Evolutionary conservation across 1,139 yeast genomes (phyloP), one percentile per base, ranked within the genome.

Genomic region (Hansenula lynferdii): DNA sequence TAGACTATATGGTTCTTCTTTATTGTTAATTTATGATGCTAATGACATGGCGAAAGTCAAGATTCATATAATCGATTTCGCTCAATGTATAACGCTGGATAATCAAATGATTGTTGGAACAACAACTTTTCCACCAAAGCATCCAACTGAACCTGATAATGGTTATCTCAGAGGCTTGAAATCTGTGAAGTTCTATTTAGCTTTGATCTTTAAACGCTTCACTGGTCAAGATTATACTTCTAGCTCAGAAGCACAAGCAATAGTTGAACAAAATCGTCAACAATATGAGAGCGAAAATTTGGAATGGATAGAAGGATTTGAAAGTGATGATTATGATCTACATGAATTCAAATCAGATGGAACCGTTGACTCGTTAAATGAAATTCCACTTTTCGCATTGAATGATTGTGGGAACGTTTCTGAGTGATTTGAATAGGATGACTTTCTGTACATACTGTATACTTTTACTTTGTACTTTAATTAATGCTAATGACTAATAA

Each of bases 21-120:
- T 94, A 41, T 67, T 94, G 47, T 69, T 94, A 49, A 86, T 92
- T 80, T 90, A 90, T 59, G 98, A 92, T 57, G 92, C 86, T 12
- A 62, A 55, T 3, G 57, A 61, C 17, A 50, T 51, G n/a, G 28
- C 36, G 15, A 35, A 40, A 2, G 59, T 79, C 58, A 58, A 72
- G 43, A 78, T 92, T 17, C 77, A 89, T 45, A 74, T 94, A 43
- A 92, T 94, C 48, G 99, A 94, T 64, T 94, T 94, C 69, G 97
- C 97, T 1, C 96, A 92, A 56, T 85, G 95, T 53, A 83, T 87
- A 19, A 84, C 90, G n/a, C 78, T 80, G 6, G 84, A 76, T 28
- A 79, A 76, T 34, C 49, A 23, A 41, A 41, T 25, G 51, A 57
- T 14, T 11, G 31, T 23, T 27, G 44, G 37, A 11, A n/a, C 37